These are phyloP conservation scores for Colletotrichum melonis DNA, from an alignment of 2,329 filamentous ascomycete species.

Conservation along the genomic window DNA sequence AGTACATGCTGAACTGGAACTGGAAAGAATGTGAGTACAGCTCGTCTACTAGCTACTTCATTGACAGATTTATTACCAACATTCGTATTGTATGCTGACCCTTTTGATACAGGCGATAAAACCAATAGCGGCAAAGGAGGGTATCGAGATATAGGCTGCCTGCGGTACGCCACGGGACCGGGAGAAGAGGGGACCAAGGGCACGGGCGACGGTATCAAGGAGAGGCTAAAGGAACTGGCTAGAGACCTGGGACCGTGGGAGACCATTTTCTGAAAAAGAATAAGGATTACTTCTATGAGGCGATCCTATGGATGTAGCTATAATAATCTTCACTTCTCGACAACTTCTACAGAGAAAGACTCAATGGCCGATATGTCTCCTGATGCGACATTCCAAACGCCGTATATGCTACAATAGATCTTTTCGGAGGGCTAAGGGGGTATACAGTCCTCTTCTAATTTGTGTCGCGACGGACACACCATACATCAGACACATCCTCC, in stretches of 20 bases:
- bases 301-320: neutral
- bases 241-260: neutral
- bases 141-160: neutral
- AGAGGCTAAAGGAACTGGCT: neutral
- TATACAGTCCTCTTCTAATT: neutral
- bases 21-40: conserved; percentile 6
- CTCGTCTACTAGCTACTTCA: neutral
- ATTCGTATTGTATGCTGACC: neutral
- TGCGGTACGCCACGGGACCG: neutral
- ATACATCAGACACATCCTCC: neutral
- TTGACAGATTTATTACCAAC: neutral
- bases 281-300: neutral
- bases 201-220: neutral
- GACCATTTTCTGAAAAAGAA: neutral
- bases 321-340: neutral
- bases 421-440: neutral
- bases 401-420: neutral
- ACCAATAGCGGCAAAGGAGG: neutral
- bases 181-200: neutral
- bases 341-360: neutral
- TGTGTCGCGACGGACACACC: neutral
- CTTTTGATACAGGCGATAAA: neutral
- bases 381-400: neutral
- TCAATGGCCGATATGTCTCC: neutral
- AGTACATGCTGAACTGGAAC: neutral